Evolutionary conservation across 306 rosid species (phyloP), one percentile per base, ranked within the genome.

Genomic region (Spatholobus suberectus): DNA sequence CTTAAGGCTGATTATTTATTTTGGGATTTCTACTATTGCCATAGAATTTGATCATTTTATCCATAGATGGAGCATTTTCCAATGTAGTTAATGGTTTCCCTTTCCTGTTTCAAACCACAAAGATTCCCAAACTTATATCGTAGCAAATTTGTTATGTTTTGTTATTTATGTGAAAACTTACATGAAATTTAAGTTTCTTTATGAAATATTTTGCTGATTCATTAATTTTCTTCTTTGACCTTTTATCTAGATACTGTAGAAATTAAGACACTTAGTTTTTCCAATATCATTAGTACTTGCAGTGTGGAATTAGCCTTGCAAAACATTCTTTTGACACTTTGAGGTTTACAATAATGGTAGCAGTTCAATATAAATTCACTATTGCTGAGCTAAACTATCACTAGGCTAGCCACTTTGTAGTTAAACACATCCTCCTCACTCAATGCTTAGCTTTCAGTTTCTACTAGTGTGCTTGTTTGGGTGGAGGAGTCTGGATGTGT

Each of bases 391-490:
- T 67, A 51, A 47, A 46, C 69, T 63, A n/a, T n/a, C 32, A 15
- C 68, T 51, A 17, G 47, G 11, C 73, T 52, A 38, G 76, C 7
- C 15, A 13, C 83, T 61, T 24, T 5, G 13, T 69, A 70, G 66
- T 77, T 83, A 72, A 44, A 57, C 37, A 34, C 52, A 68, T 57
- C 65, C 82, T 67, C 52, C 51, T 54, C 57, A 68, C 29, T 75
- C 76, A 32, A 75, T 82, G 71, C 65, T 54, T 77, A 58, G 69
- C 61, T 59, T 54, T 63, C 52, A 35, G 26, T 77, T 26, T 46
- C 63, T 58, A 47, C 40, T 62, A 40, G 70, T 49, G 35, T n/a
- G 26, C 83, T 70, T 70, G 86, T n/a, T 49, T 47, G 79, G 35
- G 69, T 83, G 67, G 78, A 76, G 77, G 43, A 62, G 26, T 63